Conservation (phyloP, 2,329 filamentous ascomycete genomes). For the Cordyceps cateniannulata region DNA sequence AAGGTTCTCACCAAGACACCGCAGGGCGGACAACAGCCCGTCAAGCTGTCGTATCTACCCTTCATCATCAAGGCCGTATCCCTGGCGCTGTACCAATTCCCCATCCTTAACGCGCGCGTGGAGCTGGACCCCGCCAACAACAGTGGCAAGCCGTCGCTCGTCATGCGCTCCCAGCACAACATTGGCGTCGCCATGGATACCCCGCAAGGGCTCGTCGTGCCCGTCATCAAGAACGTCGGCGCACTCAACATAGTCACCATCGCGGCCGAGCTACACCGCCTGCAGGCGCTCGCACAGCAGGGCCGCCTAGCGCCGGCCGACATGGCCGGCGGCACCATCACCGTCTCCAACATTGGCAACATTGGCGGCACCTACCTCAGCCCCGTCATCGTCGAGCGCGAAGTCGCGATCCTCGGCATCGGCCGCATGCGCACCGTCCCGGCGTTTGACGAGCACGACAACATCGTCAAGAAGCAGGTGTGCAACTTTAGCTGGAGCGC, state of each 20-base stretch:
- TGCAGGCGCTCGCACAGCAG: slow-evolving; percentile 65
- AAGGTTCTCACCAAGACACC: slow-evolving; percentile 39
- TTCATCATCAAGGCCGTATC: slow-evolving; percentile 97
- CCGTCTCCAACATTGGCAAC: slow-evolving; percentile 92
- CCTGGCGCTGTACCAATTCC: slow-evolving; percentile 71
- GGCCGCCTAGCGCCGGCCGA: slow-evolving; percentile 71
- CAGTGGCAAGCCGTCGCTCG: slow-evolving; percentile 62
- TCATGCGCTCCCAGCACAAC: slow-evolving; percentile 81
- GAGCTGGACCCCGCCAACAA: slow-evolving; percentile 43
- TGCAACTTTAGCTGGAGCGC: slow-evolving; percentile 95
- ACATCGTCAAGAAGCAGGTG: slow-evolving; percentile 68
- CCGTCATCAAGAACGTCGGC: slow-evolving; percentile 81
- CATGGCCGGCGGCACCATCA: slow-evolving; percentile 82
- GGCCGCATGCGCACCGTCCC: slow-evolving; percentile 76
- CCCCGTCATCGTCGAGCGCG: slow-evolving; percentile 82
- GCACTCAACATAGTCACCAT: slow-evolving; percentile 70
- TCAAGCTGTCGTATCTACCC: slow-evolving; percentile 80
- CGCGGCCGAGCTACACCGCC: slow-evolving; percentile 65
- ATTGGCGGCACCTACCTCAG: slow-evolving; percentile 89
- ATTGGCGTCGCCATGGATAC: slow-evolving; percentile 96
- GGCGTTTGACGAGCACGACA: slow-evolving; percentile 58
- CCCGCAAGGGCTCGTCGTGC: slow-evolving; percentile 78
- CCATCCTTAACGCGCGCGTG: slow-evolving; percentile 80
- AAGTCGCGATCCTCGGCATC: slow-evolving; percentile 87
- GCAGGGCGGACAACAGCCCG: slow-evolving; percentile 44